phyloP scores from a whole-genome alignment of 441 rosid species.

The Oxalis stricta region DNA sequence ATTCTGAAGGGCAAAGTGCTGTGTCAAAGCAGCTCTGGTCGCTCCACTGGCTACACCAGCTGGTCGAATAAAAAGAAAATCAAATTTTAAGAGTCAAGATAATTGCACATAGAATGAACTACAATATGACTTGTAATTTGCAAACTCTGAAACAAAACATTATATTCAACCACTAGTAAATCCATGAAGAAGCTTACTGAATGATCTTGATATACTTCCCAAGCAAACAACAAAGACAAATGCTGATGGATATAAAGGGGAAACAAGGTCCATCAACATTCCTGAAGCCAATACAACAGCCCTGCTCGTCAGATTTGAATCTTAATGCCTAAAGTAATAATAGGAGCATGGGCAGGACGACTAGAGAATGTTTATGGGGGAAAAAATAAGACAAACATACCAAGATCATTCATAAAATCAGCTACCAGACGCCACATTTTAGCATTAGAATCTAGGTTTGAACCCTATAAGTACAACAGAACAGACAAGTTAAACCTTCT shows the following conservation, averaged over 20 bases:
- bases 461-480: constrained; percentile 44
- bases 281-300: constrained; percentile 36
- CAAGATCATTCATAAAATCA: constrained; percentile 90
- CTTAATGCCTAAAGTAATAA: no score
- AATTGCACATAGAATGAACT: background rate
- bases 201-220: constrained; percentile 90
- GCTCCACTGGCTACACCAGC: constrained; percentile 99
- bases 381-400: no score
- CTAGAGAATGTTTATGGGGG: no score
- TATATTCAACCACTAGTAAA: background rate
- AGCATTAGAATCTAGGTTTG: constrained; percentile 82
- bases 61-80: constrained; percentile 20
- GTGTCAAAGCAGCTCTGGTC: constrained; percentile 95
- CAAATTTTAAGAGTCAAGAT: no score
- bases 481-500: constrained; percentile 2
- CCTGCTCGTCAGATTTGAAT: constrained; percentile 3
- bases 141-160: background rate
- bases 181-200: constrained; percentile 43
- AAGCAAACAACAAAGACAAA: constrained; percentile 77
- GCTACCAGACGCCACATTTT: constrained; percentile 98
- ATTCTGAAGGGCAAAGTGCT: constrained; percentile 88
- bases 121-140: background rate
- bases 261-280: constrained; percentile 94
- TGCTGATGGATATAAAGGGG: constrained; percentile 86
- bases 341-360: no score